Percentiles rank a stretch among this genome's conserved stretches.
Evolutionary conservation across 345 rosid genomes (phyloP).

Genomic region (Linum lewisii): DNA sequence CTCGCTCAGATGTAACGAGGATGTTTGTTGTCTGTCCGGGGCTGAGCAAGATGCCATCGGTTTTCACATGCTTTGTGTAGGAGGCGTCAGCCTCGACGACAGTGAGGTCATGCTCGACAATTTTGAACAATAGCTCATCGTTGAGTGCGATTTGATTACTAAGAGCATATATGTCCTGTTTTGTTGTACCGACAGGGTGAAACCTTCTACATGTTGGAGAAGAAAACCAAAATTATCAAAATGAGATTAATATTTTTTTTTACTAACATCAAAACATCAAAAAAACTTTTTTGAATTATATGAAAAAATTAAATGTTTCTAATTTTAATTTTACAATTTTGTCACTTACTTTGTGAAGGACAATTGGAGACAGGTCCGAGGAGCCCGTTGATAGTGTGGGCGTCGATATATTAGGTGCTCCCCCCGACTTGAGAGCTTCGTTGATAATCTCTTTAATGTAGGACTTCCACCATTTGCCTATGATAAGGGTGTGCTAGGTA

Average conservation of each 20-base stretch:
- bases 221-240: too few species aligned
- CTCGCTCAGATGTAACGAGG: not conserved
- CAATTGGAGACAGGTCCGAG: constrained; percentile 27
- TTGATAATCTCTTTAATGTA: constrained; percentile 35
- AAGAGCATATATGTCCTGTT: not conserved
- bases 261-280: too few species aligned
- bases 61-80: not conserved
- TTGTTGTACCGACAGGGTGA: not conserved
- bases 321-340: too few species aligned
- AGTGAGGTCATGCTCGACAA: not conserved
- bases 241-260: too few species aligned
- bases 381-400: constrained; percentile 43
- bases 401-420: constrained; percentile 51
- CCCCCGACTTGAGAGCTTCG: constrained; percentile 39
- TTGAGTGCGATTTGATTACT: not conserved
- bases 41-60: not conserved
- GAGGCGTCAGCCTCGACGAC: constrained; percentile 3
- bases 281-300: too few species aligned
- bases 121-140: constrained; percentile 3
- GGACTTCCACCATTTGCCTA: constrained; percentile 62
- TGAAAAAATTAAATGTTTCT: too few species aligned
- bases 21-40: constrained; percentile 2
- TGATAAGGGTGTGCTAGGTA: constrained; percentile 36
- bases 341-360: not conserved
- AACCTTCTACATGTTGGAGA: not conserved